These are phyloP conservation scores for Cladosporium austrohemisphaericum DNA, from an alignment of 2,329 filamentous ascomycete species.

Conservation along the genomic window DNA sequence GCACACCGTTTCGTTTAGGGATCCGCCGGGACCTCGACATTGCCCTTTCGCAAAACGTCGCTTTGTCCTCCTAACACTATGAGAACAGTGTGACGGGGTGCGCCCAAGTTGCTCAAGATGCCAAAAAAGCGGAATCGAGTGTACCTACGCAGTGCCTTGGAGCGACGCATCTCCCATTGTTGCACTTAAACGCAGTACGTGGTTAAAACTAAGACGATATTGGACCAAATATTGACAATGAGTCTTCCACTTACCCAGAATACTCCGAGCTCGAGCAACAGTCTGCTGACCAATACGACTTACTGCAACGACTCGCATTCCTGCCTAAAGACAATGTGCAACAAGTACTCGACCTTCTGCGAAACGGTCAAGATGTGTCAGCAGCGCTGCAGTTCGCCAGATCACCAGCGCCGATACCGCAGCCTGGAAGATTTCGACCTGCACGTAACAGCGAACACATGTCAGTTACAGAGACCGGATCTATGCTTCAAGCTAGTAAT, in stretches of 20 bases:
- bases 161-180: neutral
- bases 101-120: neutral
- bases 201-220: neutral
- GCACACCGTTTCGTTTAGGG: neutral
- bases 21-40: neutral
- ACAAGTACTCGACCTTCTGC: neutral
- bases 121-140: neutral
- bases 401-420: neutral
- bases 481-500: neutral
- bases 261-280: neutral
- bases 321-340: neutral
- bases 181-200: neutral
- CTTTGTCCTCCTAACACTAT: neutral
- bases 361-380: neutral
- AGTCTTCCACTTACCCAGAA: neutral
- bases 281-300: neutral
- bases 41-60: neutral
- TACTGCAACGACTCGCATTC: neutral
- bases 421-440: neutral
- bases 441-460: neutral
- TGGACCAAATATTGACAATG: neutral
- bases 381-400: neutral
- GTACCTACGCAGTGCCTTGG: neutral
- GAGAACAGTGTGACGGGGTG: neutral
- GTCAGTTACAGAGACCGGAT: neutral